Conservation (phyloP, 192 early-diverging fungal species). For the Entomortierella parvispora region DNA sequence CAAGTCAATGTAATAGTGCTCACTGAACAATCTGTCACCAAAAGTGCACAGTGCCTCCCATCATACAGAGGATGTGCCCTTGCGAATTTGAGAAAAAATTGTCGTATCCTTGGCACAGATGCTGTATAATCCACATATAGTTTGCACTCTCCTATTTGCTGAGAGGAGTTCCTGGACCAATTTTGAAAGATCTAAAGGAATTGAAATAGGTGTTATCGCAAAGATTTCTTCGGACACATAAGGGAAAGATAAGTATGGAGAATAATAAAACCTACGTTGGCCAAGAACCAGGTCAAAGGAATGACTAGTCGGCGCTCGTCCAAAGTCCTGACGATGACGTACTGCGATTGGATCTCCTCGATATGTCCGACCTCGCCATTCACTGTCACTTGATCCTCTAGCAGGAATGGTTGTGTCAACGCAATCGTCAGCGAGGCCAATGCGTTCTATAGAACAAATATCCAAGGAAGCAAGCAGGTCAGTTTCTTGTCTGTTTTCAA, state of each 20-base stretch:
- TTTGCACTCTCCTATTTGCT: constrained; percentile 47
- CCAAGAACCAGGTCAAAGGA: constrained; percentile 51
- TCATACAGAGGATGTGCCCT: constrained; percentile 34
- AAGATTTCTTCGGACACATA: no score
- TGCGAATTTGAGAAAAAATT: constrained; percentile 41
- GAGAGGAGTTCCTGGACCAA: constrained; percentile 45
- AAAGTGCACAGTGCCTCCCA: constrained; percentile 25
- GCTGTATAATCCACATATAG: constrained; percentile 25
- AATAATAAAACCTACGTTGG: constrained; percentile 16
- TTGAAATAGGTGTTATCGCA: no score
- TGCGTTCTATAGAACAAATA: constrained; percentile 29
- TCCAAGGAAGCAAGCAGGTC: neutral
- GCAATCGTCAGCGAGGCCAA: constrained; percentile 56
- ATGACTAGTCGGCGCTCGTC: constrained; percentile 52
- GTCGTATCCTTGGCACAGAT: constrained; percentile 28
- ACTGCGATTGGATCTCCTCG: constrained; percentile 57
- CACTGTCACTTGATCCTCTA: constrained; percentile 51
- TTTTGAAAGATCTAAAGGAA: constrained; percentile 55
- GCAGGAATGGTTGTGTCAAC: constrained; percentile 53
- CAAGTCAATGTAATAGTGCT: constrained; percentile 27
- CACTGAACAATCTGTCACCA: constrained; percentile 23
- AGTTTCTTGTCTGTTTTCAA: neutral
- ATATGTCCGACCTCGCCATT: constrained; percentile 43
- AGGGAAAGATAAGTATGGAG: no score
- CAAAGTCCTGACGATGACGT: constrained; percentile 46